These are phyloP conservation scores for Pleurotus djamor DNA, from an alignment of 768 basidiomycete genomes.

Conservation along the genomic window DNA sequence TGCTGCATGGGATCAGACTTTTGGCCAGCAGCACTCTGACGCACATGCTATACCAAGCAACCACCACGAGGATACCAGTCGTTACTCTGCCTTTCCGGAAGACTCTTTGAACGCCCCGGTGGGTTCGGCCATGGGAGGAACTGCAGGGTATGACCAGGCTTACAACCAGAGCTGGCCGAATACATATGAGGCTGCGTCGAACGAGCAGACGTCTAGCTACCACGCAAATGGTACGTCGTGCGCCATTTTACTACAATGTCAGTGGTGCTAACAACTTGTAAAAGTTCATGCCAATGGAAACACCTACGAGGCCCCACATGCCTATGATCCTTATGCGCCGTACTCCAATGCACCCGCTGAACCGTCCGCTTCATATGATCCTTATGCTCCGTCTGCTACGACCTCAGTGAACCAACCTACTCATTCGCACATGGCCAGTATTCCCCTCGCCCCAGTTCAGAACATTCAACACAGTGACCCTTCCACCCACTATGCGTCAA, in stretches of 20 bases:
- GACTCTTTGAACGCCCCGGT: no score
- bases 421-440: constrained; percentile 24
- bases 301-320: not conserved
- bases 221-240: not conserved
- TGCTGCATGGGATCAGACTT: not conserved
- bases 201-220: not conserved
- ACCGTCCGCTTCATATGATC: constrained; percentile 22
- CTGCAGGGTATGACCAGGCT: constrained; percentile 3
- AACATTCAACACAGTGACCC: constrained; percentile 6
- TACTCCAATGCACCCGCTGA: constrained; percentile 9
- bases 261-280: not conserved
- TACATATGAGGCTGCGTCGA: constrained; percentile 14
- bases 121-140: not conserved
- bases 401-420: constrained; percentile 14
- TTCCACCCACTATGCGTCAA: constrained; percentile 14
- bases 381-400: constrained; percentile 27
- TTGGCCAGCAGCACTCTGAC: not conserved
- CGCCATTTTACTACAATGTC: not conserved
- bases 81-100: not conserved
- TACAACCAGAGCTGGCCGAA: constrained; percentile 25
- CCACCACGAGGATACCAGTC: constrained; percentile 7
- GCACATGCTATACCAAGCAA: not conserved
- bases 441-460: constrained; percentile 14
- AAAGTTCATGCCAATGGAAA: not conserved
- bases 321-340: constrained; percentile 7